Conservation (phyloP, 108 stramenopile species). For the Nitzschia palea region DNA sequence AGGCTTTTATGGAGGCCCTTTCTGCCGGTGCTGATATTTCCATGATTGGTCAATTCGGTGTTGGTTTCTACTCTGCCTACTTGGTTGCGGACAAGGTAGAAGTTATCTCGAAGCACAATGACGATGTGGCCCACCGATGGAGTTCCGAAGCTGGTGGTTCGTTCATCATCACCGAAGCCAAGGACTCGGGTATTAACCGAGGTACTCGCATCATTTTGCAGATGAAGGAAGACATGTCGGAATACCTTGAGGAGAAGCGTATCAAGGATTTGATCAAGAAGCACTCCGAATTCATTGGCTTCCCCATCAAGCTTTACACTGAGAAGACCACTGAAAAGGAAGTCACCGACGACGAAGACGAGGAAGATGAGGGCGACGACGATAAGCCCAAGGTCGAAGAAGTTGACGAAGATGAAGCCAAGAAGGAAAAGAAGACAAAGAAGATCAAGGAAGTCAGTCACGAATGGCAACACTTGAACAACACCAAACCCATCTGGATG, state of each 20-base stretch:
- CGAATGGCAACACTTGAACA: constrained; percentile 99
- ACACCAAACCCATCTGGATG: constrained; percentile 99
- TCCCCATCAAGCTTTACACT: constrained; percentile 99
- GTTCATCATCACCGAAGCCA: constrained; percentile 89
- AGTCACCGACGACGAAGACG: constrained; percentile 98
- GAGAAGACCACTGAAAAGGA: constrained; percentile 99
- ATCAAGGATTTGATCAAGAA: constrained; percentile 99
- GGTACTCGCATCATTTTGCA: constrained; percentile 99
- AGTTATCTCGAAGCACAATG: constrained; percentile 98
- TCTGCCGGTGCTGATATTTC: constrained; percentile 98
- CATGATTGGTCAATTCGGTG: constrained; percentile 99
- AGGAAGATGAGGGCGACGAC: constrained; percentile 92
- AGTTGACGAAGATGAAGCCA: constrained; percentile 95
- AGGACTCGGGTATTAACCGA: constrained; percentile 84
- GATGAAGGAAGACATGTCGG: constrained; percentile 99
- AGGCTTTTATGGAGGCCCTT: constrained; percentile 99
- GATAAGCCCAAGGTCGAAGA: constrained; percentile 96
- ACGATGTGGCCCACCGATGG: constrained; percentile 94
- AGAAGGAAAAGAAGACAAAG: constrained; percentile 98
- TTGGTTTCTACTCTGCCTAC: constrained; percentile 99
- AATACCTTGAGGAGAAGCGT: constrained; percentile 98
- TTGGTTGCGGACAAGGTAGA: constrained; percentile 99
- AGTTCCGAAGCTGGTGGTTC: constrained; percentile 97
- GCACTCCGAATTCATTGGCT: constrained; percentile 99
- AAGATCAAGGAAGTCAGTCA: constrained; percentile 99